Evolutionary conservation across 768 basidiomycete genomes (phyloP).

Genomic region (Lanmaoa pseudosensibilis): DNA sequence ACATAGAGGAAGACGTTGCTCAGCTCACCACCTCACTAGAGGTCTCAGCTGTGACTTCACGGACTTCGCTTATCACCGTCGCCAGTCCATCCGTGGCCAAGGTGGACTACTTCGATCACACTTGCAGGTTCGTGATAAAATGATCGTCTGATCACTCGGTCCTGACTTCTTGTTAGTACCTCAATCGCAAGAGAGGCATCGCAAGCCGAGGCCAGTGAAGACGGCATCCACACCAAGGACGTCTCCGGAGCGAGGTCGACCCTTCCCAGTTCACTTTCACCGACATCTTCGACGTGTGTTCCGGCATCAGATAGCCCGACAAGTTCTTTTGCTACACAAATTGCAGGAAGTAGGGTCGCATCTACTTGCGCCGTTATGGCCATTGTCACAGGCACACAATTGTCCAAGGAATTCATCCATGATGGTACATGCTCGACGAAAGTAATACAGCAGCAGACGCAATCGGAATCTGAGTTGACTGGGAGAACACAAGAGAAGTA

Average conservation of each 20-base stretch:
- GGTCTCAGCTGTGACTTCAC: neutral
- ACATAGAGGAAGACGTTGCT: neutral
- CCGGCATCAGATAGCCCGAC: neutral
- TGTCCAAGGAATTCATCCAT: neutral
- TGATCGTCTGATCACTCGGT: fast-evolving
- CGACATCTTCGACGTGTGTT: neutral
- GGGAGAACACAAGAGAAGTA: neutral
- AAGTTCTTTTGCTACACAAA: neutral
- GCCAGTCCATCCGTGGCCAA: neutral
- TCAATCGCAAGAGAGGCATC: neutral
- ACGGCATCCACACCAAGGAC: neutral
- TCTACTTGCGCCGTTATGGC: neutral
- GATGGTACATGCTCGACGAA: neutral
- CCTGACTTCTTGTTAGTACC: neutral
- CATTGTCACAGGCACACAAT: neutral
- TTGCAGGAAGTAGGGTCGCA: neutral
- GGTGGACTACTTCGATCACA: neutral
- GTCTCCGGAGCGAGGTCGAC: neutral
- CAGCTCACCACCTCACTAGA: neutral
- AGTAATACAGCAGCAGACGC: neutral
- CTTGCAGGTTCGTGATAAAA: conserved; percentile 4
- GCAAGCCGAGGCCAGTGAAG: neutral
- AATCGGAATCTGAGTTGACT: neutral
- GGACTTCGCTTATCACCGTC: neutral
- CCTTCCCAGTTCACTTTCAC: no score